Conservation (phyloP, 2,329 filamentous ascomycete species). For the Rugonectria rugulosa region DNA sequence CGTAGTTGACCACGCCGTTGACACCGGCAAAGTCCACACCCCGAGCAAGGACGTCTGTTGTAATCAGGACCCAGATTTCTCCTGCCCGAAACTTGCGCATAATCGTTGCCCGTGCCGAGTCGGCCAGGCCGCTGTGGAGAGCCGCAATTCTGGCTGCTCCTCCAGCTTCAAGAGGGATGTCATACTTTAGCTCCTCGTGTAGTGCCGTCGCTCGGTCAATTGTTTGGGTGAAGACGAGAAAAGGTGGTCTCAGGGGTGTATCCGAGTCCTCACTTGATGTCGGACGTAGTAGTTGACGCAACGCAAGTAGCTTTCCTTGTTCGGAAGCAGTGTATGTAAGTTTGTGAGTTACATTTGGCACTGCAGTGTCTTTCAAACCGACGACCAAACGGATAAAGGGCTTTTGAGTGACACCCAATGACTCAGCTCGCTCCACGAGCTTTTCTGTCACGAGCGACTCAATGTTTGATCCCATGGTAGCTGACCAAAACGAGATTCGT, state of each 20-base stretch:
- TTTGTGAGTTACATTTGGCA: slow-evolving; percentile 90
- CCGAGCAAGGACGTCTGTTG: slow-evolving; percentile 89
- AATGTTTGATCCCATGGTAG: slow-evolving; percentile 94
- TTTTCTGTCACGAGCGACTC: slow-evolving; percentile 79
- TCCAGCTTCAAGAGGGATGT: slow-evolving; percentile 88
- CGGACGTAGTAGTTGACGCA: slow-evolving; percentile 89
- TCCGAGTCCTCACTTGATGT: slow-evolving; percentile 63
- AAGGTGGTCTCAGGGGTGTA: slow-evolving; percentile 78
- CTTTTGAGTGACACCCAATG: slow-evolving; percentile 46
- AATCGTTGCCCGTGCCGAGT: slow-evolving; percentile 76
- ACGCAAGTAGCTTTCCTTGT: slow-evolving; percentile 88
- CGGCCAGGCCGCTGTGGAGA: slow-evolving; percentile 85
- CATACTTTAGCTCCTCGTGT: slow-evolving; percentile 89
- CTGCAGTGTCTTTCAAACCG: slow-evolving; percentile 94
- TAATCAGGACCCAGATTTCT: slow-evolving; percentile 96
- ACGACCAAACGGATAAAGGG: slow-evolving; percentile 85
- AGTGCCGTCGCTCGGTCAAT: slow-evolving; percentile 89
- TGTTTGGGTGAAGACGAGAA: slow-evolving; percentile 95
- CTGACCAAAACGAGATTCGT: slow-evolving; percentile 87
- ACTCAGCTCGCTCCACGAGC: slow-evolving; percentile 61
- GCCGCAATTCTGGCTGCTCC: slow-evolving; percentile 86
- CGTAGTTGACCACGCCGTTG: slow-evolving; percentile 97
- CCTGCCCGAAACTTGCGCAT: slow-evolving; percentile 91
- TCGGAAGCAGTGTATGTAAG: slow-evolving; percentile 93
- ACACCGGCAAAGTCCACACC: slow-evolving; percentile 95